Percentiles rank a stretch among this genome's conserved stretches.
These are phyloP conservation scores for Dactylellina drechsleri DNA, from an alignment of 2,329 filamentous ascomycete species.

Conservation along the genomic window DNA sequence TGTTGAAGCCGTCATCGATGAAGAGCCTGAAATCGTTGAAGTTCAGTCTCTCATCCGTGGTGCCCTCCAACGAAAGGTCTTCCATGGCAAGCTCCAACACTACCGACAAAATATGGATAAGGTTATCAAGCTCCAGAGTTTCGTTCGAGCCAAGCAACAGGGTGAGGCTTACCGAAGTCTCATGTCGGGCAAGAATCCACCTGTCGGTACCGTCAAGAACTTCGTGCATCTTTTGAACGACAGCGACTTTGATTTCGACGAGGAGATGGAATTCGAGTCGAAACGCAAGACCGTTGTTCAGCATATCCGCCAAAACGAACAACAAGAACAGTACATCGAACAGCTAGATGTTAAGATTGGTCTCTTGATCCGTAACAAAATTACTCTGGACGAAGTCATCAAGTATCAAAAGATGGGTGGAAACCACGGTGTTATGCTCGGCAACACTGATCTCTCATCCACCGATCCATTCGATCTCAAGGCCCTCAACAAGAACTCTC, in stretches of 20 bases:
- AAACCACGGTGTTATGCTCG: constrained; percentile 82
- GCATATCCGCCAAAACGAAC: constrained; percentile 95
- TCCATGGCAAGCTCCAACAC: constrained; percentile 76
- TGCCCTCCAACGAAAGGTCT: constrained; percentile 71
- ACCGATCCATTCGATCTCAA: constrained; percentile 96
- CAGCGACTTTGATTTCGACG: constrained; percentile 98
- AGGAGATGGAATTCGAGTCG: constrained; percentile 96
- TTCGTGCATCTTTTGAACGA: constrained; percentile 98
- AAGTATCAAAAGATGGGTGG: constrained; percentile 96
- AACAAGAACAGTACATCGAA: constrained; percentile 96
- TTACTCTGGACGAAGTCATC: constrained; percentile 96
- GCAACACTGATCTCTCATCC: constrained; percentile 86
- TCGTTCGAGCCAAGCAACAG: constrained; percentile 91
- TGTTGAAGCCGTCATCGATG: constrained; percentile 79
- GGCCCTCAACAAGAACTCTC: constrained; percentile 94
- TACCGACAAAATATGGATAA: constrained; percentile 98
- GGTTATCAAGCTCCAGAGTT: constrained; percentile 98
- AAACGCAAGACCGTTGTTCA: constrained; percentile 95
- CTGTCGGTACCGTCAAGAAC: constrained; percentile 95
- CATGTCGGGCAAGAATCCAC: constrained; percentile 87
- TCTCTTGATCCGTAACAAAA: constrained; percentile 98
- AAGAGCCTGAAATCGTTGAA: constrained; percentile 76
- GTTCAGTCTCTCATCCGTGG: constrained; percentile 72
- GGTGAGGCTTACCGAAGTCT: constrained; percentile 98
- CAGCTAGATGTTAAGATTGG: constrained; percentile 99